These are phyloP conservation scores for Hygrocybe coccinea DNA, from an alignment of 768 basidiomycete species.

Conservation along the genomic window DNA sequence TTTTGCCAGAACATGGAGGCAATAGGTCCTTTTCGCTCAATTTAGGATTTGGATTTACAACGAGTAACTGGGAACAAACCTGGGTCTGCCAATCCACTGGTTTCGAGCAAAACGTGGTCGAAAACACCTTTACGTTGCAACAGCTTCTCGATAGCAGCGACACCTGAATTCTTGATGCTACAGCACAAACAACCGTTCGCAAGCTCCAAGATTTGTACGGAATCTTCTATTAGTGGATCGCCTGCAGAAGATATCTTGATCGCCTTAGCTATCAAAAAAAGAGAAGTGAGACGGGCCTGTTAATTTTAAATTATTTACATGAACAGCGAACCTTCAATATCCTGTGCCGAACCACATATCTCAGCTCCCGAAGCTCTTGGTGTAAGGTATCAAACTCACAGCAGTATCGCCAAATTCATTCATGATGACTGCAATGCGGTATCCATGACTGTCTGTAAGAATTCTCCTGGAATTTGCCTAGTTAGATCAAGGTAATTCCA, in stretches of 20 bases:
- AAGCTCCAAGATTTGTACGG: constrained; percentile 86
- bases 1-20: constrained; percentile 86
- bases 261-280: constrained; percentile 59
- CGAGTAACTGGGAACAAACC: constrained; percentile 40
- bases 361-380: background rate
- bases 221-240: constrained; percentile 56
- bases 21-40: constrained; percentile 58
- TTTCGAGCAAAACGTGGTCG: constrained; percentile 93
- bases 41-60: background rate
- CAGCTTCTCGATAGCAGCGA: constrained; percentile 89
- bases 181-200: constrained; percentile 98
- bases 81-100: constrained; percentile 94
- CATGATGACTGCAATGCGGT: constrained; percentile 96
- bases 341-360: constrained; percentile 42
- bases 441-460: constrained; percentile 88
- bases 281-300: background rate
- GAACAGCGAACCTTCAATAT: constrained; percentile 74
- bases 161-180: constrained; percentile 90
- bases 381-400: constrained; percentile 39
- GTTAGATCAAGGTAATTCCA: background rate
- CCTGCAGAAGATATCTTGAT: constrained; percentile 74
- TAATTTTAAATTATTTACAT: background rate
- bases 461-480: constrained; percentile 55
- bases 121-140: constrained; percentile 84
- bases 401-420: constrained; percentile 97